A percentile compares a stretch with the other conserved stretches of the same genome.
phyloP scores from a whole-genome alignment of 306 rosid genomes.

The Hippophae tibetana region DNA sequence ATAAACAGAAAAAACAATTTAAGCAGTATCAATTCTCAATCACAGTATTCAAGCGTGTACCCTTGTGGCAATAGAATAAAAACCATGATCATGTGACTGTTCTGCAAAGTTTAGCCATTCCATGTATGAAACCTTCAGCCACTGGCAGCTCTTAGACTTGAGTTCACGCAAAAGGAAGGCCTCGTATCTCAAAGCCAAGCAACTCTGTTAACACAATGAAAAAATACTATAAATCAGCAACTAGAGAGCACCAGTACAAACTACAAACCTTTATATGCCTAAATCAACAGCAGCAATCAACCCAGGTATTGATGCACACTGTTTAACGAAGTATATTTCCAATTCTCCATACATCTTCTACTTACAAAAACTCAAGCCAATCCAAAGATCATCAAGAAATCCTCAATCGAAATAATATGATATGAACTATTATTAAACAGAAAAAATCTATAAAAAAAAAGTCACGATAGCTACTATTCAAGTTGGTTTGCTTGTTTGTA shows the following conservation, averaged over 20 bases:
- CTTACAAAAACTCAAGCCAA: not conserved
- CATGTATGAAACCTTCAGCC: conserved; percentile 46
- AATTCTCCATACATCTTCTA: not conserved
- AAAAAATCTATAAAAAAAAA: no score
- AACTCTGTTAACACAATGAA: conserved; percentile 33
- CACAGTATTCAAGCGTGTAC: no score
- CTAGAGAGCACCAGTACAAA: no score
- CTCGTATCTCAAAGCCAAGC: conserved; percentile 86
- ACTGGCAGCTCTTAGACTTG: conserved; percentile 34
- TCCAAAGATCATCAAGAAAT: not conserved
- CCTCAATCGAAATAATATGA: not conserved
- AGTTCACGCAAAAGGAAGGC: conserved; percentile 59
- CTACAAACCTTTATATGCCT: no score
- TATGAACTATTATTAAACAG: not conserved
- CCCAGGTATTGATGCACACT: not conserved
- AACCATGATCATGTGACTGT: conserved; percentile 46
- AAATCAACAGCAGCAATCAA: not conserved
- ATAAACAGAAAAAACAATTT: no score
- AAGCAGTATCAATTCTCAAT: no score
- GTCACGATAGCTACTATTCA: no score
- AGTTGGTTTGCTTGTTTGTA: no score
- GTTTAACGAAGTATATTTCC: not conserved
- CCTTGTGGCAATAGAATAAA: conserved; percentile 29
- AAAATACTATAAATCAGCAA: conserved; percentile 7
- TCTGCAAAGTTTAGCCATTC: conserved; percentile 69